Percentiles rank a stretch among this genome's conserved stretches.
phyloP scores from a whole-genome alignment of 805 yeast genomes.

The Kurtzmaniella fragi region DNA sequence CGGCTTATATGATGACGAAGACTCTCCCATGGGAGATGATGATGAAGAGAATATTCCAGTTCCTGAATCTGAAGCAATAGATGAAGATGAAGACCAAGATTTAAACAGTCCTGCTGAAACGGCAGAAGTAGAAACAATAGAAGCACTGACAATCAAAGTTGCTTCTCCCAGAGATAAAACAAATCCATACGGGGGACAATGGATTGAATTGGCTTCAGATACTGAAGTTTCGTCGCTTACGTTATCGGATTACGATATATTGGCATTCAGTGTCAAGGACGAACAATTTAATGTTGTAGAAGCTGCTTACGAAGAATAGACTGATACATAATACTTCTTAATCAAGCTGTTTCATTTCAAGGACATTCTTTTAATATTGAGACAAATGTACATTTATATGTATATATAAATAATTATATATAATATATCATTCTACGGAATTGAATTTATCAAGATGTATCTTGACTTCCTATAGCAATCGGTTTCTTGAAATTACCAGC shows the following conservation, averaged over 20 bases:
- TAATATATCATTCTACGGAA: too few relatives aligned
- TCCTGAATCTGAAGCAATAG: constrained; percentile 32
- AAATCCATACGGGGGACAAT: constrained; percentile 27
- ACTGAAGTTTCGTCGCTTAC: constrained; percentile 19
- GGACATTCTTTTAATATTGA: too few relatives aligned
- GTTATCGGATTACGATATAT: constrained; percentile 35
- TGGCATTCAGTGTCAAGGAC: constrained; percentile 40
- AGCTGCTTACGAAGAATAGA: constrained; percentile 28
- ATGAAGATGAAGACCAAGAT: constrained; percentile 17
- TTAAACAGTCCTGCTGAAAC: constrained; percentile 6
- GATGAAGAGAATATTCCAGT: constrained; percentile 27
- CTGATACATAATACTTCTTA: too few relatives aligned
- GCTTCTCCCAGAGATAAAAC: constrained; percentile 40
- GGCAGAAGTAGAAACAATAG: constrained; percentile 4
- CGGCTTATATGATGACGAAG: constrained; percentile 33
- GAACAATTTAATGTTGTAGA: constrained; percentile 30
- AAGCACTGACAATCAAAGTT: constrained; percentile 23
- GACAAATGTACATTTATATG: too few relatives aligned
- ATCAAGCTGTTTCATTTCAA: too few relatives aligned
- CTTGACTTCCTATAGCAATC: too few relatives aligned
- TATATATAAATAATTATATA: too few relatives aligned
- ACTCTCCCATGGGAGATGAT: constrained; percentile 15
- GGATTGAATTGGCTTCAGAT: constrained; percentile 29
- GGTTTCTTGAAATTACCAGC: too few relatives aligned
- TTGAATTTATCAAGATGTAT: too few relatives aligned